Conservation (phyloP, 2,329 filamentous ascomycete genomes). For the Pyricularia sp. region DNA sequence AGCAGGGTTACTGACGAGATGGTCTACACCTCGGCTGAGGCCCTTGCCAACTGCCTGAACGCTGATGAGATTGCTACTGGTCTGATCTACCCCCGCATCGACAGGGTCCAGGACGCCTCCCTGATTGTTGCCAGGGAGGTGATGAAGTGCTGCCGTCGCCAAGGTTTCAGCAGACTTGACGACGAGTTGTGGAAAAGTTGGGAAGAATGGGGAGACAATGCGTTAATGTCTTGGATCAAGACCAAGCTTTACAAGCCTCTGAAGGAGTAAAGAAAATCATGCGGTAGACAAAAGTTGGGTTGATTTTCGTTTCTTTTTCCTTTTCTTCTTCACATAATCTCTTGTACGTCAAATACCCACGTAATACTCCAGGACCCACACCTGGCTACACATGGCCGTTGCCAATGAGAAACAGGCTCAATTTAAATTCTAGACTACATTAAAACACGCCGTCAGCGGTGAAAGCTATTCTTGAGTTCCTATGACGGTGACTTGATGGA, state of each 20-base stretch:
- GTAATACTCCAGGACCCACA: neutral
- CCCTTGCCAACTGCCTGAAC: slow-evolving; percentile 69
- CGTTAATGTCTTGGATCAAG: slow-evolving; percentile 51
- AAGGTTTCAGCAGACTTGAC: slow-evolving; percentile 61
- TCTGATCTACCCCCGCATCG: slow-evolving; percentile 84
- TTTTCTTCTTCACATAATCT: neutral
- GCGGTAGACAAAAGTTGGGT: neutral
- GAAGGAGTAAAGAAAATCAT: neutral
- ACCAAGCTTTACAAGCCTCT: slow-evolving; percentile 50
- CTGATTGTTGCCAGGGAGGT: slow-evolving; percentile 81
- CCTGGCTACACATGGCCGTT: neutral
- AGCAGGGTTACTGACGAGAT: slow-evolving; percentile 84
- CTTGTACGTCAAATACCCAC: neutral
- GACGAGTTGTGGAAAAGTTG: slow-evolving; percentile 65
- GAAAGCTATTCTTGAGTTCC: neutral
- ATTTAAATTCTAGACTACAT: neutral
- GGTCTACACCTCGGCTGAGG: slow-evolving; percentile 89
- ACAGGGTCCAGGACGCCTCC: slow-evolving; percentile 84
- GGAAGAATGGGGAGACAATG: slow-evolving; percentile 61
- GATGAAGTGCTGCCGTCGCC: slow-evolving; percentile 81
- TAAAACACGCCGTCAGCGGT: neutral
- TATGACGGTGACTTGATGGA: neutral
- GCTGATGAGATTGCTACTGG: slow-evolving; percentile 73
- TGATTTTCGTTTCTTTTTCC: neutral
- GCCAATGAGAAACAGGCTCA: neutral